phyloP scores from a whole-genome alignment of 306 rosid species.

The Vicia villosa region DNA sequence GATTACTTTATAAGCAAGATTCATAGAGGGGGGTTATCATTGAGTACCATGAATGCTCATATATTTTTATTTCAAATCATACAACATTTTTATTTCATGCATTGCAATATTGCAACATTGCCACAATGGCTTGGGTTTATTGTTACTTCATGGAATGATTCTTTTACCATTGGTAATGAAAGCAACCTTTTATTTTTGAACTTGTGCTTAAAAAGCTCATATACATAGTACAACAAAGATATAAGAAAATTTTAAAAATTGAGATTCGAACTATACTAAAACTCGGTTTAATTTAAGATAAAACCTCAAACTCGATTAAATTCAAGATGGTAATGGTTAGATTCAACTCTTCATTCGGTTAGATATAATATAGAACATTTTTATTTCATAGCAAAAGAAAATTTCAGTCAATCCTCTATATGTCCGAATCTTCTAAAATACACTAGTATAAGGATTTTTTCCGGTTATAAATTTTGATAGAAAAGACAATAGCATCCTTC shows the following conservation, averaged over 20 bases:
- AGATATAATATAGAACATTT: not conserved
- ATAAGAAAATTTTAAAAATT: not conserved
- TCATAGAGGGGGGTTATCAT: conserved; percentile 12
- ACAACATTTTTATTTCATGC: conserved; percentile 18
- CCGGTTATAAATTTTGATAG: no score
- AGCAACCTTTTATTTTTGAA: conserved; percentile 4
- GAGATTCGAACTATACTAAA: not conserved
- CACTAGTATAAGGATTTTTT: no score
- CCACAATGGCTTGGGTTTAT: conserved; percentile 18
- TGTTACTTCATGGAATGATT: conserved; percentile 36
- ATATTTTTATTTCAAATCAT: not conserved
- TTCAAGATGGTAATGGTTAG: not conserved
- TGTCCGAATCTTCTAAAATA: no score
- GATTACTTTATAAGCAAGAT: conserved; percentile 31
- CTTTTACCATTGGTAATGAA: conserved; percentile 21
- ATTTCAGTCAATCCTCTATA: no score
- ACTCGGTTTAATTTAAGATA: no score
- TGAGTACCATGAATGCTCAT: conserved; percentile 23
- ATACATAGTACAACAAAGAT: not conserved
- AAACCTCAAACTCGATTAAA: not conserved
- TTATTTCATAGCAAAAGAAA: not conserved
- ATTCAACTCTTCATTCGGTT: not conserved
- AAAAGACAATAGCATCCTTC: no score
- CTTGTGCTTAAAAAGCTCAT: not conserved
- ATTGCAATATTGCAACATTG: conserved; percentile 17